A percentile compares a stretch with the other conserved stretches of the same genome.
Conservation (phyloP, 1,284 basidiomycete species). For the Cerrena zonata region DNA sequence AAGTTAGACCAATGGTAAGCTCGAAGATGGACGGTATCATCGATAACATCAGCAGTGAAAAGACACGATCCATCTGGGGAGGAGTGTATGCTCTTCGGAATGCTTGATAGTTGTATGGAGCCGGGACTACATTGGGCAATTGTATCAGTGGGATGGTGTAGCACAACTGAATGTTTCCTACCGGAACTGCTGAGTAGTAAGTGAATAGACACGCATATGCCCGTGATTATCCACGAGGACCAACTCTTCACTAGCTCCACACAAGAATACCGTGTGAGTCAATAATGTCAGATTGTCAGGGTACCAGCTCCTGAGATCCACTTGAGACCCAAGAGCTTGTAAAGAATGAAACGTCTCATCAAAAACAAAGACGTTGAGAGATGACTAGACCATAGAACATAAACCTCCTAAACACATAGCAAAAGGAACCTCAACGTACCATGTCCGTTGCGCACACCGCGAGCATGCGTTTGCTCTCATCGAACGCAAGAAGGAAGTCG, state of each 20-base stretch:
- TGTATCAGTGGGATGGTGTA: neutral
- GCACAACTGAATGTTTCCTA: constrained; percentile 20
- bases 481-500: constrained; percentile 39
- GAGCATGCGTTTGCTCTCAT: constrained; percentile 44
- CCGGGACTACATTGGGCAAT: constrained; percentile 36
- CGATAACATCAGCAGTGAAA: constrained; percentile 27
- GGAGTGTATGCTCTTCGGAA: constrained; percentile 34
- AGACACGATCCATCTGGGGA: constrained; percentile 53
- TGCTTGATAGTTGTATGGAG: constrained; percentile 31
- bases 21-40: constrained; percentile 19
- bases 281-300: constrained; percentile 21
- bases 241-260: constrained; percentile 41
- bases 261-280: constrained; percentile 34
- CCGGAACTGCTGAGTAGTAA: constrained; percentile 48
- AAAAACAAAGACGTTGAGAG: constrained; percentile 40
- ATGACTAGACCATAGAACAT: constrained; percentile 21
- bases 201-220: constrained; percentile 43
- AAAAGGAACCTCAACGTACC: constrained; percentile 21
- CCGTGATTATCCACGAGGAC: constrained; percentile 38
- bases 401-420: neutral
- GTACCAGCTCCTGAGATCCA: constrained; percentile 44
- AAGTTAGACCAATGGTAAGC: constrained; percentile 55
- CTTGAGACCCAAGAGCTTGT: constrained; percentile 32
- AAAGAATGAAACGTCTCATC: constrained; percentile 38
- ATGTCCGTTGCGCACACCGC: constrained; percentile 37